Evolutionary conservation across 202 grass and related monocot species (phyloP), one percentile per base, ranked within the genome.

Genomic region (Dendrocalamus latiflorus): DNA sequence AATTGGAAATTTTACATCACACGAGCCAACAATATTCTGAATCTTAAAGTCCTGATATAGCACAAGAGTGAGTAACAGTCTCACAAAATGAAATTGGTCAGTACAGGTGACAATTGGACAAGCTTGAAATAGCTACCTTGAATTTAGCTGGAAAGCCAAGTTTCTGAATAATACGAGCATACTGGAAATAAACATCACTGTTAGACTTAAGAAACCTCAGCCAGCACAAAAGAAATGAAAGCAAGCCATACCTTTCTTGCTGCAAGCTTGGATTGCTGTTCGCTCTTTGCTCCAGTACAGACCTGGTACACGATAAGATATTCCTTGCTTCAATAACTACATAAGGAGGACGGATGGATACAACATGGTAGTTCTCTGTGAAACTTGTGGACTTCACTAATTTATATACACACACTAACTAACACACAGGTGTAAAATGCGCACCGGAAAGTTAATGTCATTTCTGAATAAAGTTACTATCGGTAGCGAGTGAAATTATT

Each of bases 91-190:
- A 44, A 87, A 80, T 4, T 51, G 14, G 12, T 76, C 16, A 9
- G 33, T 39, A 65, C 14, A 37, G 10, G 22, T 81, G 20, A 55
- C 28, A 86, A 57, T 57, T 63, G 17, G 12, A 69, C 8, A 74
- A 36, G 28, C 66, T n/a, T 83, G 3, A 79, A 58, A 76, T 66
- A 43, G 8, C 36, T 92, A 97, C 94, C 94, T 97, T 94, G 55
- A 97, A 97, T 67, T 97, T 97, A 80, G 92, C 94, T 28, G 92
- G 92, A 92, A 97, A 97, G 12, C 94, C 94, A 79, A 97, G 91
- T 71, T 97, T 97, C 84, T 97, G 94, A 66, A 97, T 97, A 79
- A 97, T 97, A 58, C 94, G 94, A 58, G 94, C 94, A 91, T 97
- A 97, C 94, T 97, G 86, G 26, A 84, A 88, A 85, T 26, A 80